Conservation (phyloP, 352 stramenopile species). For the Elongisporangium undulatum region DNA sequence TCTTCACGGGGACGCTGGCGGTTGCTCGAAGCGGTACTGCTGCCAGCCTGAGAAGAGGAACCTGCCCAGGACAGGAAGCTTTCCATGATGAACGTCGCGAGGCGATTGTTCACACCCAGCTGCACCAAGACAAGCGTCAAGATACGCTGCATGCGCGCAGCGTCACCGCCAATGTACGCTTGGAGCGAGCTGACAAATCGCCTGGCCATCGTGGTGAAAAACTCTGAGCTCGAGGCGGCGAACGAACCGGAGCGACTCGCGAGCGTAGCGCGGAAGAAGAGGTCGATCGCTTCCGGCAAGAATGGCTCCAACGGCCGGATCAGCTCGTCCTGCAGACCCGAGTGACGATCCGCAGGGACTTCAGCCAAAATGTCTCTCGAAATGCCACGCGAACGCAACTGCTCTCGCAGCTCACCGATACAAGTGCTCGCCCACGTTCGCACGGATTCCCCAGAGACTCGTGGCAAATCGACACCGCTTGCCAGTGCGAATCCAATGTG, state of each 20-base stretch:
- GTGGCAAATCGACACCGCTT: slow-evolving; percentile 55
- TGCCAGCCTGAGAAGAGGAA: background rate
- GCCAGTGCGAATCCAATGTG: slow-evolving; percentile 56
- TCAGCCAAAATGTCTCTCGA: slow-evolving; percentile 27
- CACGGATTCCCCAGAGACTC: slow-evolving; percentile 47
- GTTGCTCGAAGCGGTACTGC: slow-evolving; percentile 3
- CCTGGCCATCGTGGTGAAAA: slow-evolving; percentile 46
- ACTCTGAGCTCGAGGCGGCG: slow-evolving; percentile 35
- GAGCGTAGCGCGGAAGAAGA: slow-evolving; percentile 53
- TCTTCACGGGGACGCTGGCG: slow-evolving; percentile 12
- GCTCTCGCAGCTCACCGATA: slow-evolving; percentile 34
- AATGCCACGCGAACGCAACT: slow-evolving; percentile 32
- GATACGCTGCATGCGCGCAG: slow-evolving; percentile 25
- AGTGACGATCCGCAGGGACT: slow-evolving; percentile 17
- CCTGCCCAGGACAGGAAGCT: slow-evolving; percentile 33
- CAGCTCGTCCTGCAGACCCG: slow-evolving; percentile 34
- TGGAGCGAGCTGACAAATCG: slow-evolving; percentile 42
- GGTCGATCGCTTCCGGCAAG: slow-evolving; percentile 48
- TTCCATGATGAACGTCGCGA: slow-evolving; percentile 41
- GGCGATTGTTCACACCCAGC: slow-evolving; percentile 33
- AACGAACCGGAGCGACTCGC: slow-evolving; percentile 47
- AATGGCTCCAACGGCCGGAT: slow-evolving; percentile 51
- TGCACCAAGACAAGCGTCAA: slow-evolving; percentile 29
- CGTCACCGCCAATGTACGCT: slow-evolving; percentile 24
- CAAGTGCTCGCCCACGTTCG: slow-evolving; percentile 51